Percentiles rank a stretch among this genome's conserved stretches.
Evolutionary conservation across 2,329 filamentous ascomycete genomes (phyloP).

Genomic region (Aureobasidium lini): DNA sequence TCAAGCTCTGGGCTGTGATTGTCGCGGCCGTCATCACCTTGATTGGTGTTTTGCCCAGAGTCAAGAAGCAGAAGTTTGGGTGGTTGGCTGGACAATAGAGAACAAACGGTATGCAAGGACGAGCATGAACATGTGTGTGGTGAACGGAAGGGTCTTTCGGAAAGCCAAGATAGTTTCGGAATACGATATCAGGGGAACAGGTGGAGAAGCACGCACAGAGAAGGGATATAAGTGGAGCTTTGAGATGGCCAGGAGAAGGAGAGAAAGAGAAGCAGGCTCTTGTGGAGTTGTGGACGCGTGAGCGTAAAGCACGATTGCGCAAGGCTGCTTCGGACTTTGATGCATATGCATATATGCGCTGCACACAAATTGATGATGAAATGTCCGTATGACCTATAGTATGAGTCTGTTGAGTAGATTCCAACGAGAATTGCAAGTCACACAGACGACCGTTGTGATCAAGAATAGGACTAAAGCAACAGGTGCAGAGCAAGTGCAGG

Average conservation of each 20-base stretch:
- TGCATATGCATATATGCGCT: neutral
- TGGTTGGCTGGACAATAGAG: constrained; percentile 9
- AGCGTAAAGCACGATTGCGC: neutral
- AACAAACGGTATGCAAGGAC: neutral
- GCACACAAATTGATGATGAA: neutral
- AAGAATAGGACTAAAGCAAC: neutral
- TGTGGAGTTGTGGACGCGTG: neutral
- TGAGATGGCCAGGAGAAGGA: neutral
- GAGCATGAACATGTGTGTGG: neutral
- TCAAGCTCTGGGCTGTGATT: constrained; percentile 69
- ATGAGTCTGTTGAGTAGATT: neutral
- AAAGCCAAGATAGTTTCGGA: neutral
- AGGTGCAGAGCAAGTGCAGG: neutral
- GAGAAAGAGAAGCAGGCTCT: neutral
- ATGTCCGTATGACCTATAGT: neutral
- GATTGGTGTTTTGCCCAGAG: constrained; percentile 65
- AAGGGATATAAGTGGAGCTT: constrained; percentile 7
- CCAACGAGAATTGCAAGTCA: neutral
- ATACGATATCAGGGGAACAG: constrained; percentile 3
- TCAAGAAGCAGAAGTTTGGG: constrained; percentile 77
- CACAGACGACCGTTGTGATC: neutral
- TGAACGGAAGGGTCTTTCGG: neutral
- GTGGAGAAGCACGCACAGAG: constrained; percentile 8
- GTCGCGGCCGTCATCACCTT: constrained; percentile 60
- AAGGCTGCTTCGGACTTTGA: neutral